A percentile compares a stretch with the other conserved stretches of the same genome.
phyloP scores from a whole-genome alignment of 2,329 filamentous ascomycete genomes.

The Penicillium italicum region DNA sequence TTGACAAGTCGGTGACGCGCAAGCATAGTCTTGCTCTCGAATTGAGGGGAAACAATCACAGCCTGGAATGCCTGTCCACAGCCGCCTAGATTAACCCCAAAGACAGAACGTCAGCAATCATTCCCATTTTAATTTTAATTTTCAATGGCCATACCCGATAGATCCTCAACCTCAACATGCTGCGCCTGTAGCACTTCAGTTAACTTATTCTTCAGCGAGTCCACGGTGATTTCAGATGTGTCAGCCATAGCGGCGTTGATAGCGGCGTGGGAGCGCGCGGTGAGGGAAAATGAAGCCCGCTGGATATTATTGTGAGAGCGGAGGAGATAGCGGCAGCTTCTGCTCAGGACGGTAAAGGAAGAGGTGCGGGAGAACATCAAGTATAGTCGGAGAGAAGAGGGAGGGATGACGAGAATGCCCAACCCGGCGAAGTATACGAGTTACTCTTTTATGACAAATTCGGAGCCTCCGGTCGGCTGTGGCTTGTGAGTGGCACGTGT shows the following conservation, averaged over 20 bases:
- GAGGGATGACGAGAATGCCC: background rate
- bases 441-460: conserved; percentile 24
- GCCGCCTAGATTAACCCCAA: conserved; percentile 52
- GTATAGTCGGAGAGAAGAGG: conserved; percentile 11
- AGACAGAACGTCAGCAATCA: too few relatives aligned
- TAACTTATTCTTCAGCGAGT: conserved; percentile 65
- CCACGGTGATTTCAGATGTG: conserved; percentile 66
- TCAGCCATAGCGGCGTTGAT: conserved; percentile 43
- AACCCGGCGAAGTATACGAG: conserved; percentile 10
- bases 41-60: conserved; percentile 66
- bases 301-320: conserved; percentile 25
- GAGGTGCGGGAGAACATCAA: conserved; percentile 41
- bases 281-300: conserved; percentile 33
- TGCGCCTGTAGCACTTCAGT: conserved; percentile 66
- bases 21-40: conserved; percentile 69
- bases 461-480: conserved; percentile 13
- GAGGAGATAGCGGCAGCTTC: conserved; percentile 41
- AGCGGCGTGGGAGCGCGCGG: conserved; percentile 33
- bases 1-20: conserved; percentile 87
- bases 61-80: conserved; percentile 69
- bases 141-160: conserved; percentile 66
- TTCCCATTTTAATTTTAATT: background rate
- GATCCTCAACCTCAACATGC: conserved; percentile 84
- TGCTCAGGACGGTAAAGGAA: conserved; percentile 32
- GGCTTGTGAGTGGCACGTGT: conserved; percentile 25